Evolutionary conservation across 768 basidiomycete species (phyloP), one percentile per base, ranked within the genome.

Genomic region (Phaeolepiota aurea): DNA sequence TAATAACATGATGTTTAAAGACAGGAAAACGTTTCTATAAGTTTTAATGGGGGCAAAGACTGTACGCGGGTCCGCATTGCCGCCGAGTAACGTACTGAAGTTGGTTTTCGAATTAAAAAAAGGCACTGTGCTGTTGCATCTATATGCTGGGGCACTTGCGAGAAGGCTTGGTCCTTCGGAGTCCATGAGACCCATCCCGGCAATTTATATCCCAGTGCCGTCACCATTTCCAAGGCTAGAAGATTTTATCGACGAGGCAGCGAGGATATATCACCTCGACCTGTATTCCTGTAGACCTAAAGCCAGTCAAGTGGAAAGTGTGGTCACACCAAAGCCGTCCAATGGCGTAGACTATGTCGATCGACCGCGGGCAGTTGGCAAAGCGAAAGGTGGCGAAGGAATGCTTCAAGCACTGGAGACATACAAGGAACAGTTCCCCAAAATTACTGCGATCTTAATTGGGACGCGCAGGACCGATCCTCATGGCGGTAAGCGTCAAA

Each of bases 11-110:
- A 23, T 5, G 20, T 40, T 42, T 43, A 16, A 58, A 87, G 89
- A 37, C 70, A 74, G 53, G 76, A 82, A 23, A 66, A 71, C 41
- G 64, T 92, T 3, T 83, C 92, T 2, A 70, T 99, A 44, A 96
- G 92, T 61, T 99, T 97, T 66, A 99, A 98, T 50, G 96, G 96
- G 7, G 96, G 96, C 39, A 99, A 99, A 59, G 96, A 99, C 56
- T 99, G 96, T 94, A 53, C 51, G 81, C 68, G 11, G 19, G n/a
- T 33, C 36, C 11, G n/a, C 16, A 4, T 21, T 30, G 28, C n/a
- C 16, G 15, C 38, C 28, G 33, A 12, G 23, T 33, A n/a, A 30
- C 19, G 19, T 41, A 38, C 38, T 25, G 15, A 36, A 13, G 9
- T 34, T 22, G 19, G 19, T 40, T 45, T 37, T 45, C n/a, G n/a